Conservation (phyloP, 2,329 filamentous ascomycete genomes). For the Xylariaceae sp. region DNA sequence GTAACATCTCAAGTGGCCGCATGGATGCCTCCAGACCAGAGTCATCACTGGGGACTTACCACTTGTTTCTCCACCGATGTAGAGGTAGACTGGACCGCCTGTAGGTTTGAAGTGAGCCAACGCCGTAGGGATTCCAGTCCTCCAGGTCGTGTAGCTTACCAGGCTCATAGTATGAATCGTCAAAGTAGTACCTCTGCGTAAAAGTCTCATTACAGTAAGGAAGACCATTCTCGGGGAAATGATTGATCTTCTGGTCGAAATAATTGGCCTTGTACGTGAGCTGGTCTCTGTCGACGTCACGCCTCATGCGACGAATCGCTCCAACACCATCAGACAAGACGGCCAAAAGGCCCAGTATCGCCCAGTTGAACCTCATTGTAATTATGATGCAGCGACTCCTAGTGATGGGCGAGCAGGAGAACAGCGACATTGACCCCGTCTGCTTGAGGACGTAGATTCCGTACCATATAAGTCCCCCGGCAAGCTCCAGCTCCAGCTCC, state of each 20-base stretch:
- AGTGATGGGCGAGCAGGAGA: not conserved
- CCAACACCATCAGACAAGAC: constrained; percentile 4
- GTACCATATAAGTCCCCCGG: too few relatives aligned
- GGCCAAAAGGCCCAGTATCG: constrained; percentile 14
- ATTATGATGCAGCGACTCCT: not conserved
- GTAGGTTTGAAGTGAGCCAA: constrained; percentile 8
- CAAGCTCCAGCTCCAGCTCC: too few relatives aligned
- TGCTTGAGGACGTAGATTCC: too few relatives aligned
- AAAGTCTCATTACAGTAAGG: constrained; percentile 45
- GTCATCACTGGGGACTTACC: constrained; percentile 13
- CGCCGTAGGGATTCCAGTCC: not conserved
- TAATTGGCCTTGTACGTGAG: constrained; percentile 24
- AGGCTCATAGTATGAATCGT: constrained; percentile 47
- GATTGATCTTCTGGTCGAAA: constrained; percentile 37
- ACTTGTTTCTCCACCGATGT: constrained; percentile 28
- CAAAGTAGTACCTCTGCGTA: constrained; percentile 51
- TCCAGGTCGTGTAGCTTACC: constrained; percentile 10
- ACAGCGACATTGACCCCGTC: too few relatives aligned
- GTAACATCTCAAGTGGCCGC: too few relatives aligned
- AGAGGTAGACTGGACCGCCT: constrained; percentile 40
- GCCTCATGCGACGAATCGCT: constrained; percentile 12
- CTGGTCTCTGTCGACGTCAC: constrained; percentile 15
- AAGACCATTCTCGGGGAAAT: constrained; percentile 34
- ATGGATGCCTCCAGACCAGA: too few relatives aligned
- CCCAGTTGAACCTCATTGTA: constrained; percentile 13